These are phyloP conservation scores for Coffea eugenioides DNA, from an alignment of 257 asterid genomes.

Conservation along the genomic window DNA sequence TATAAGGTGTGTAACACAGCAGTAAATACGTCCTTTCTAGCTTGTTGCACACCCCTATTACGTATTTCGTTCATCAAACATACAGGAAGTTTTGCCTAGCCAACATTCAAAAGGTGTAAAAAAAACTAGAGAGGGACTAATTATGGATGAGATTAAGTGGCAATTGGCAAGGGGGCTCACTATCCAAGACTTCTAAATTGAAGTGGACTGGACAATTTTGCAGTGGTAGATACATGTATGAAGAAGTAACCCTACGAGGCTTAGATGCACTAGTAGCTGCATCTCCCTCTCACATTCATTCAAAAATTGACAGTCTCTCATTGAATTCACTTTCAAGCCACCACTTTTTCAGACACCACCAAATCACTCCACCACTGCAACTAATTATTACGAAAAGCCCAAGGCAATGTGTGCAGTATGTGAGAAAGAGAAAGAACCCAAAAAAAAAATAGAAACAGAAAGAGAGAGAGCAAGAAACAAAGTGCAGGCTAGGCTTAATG, in stretches of 20 bases:
- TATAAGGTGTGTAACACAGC: no score
- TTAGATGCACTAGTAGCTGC: constrained; percentile 9
- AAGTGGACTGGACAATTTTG: neutral
- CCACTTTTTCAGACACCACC: constrained; percentile 36
- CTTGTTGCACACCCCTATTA: no score
- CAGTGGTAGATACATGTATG: neutral
- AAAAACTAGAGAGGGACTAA: no score
- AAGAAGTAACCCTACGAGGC: neutral
- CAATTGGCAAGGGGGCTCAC: neutral
- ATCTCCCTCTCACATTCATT: constrained; percentile 16
- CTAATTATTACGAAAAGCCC: constrained; percentile 32
- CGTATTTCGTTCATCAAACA: no score
- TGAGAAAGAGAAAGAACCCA: constrained; percentile 6
- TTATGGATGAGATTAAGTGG: neutral
- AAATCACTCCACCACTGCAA: constrained; percentile 23
- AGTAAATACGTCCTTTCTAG: no score
- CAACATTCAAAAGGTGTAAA: no score
- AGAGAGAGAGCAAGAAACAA: neutral
- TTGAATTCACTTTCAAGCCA: constrained; percentile 37
- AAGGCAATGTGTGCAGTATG: constrained; percentile 21
- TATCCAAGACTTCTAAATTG: neutral
- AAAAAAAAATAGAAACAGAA: neutral
- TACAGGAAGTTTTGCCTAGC: no score
- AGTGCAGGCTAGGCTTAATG: constrained; percentile 3
- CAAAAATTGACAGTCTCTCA: constrained; percentile 33